Evolutionary conservation across 1,284 basidiomycete species (phyloP).

Genomic region (Ustilago sp.): DNA sequence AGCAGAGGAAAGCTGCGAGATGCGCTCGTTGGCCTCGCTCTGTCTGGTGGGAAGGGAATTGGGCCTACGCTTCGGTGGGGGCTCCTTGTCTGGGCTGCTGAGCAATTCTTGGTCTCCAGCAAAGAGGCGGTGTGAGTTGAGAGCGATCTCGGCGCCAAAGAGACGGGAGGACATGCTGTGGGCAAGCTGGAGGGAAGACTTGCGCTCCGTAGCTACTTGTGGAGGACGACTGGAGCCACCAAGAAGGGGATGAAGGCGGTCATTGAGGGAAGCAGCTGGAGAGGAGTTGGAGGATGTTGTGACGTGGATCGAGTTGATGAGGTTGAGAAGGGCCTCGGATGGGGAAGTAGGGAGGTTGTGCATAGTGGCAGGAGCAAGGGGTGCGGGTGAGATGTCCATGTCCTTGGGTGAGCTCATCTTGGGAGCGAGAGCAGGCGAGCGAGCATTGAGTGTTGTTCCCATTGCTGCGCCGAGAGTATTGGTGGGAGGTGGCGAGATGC

Average conservation of each 20-base stretch:
- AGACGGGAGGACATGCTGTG: slow-evolving; percentile 47
- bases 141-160: slow-evolving; percentile 61
- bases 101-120: slow-evolving; percentile 32
- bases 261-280: slow-evolving; percentile 8
- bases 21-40: slow-evolving; percentile 36
- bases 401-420: slow-evolving; percentile 63
- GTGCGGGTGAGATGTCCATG: slow-evolving; percentile 65
- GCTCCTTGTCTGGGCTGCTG: slow-evolving; percentile 60
- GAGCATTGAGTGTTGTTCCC: slow-evolving; percentile 57
- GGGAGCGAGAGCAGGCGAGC: slow-evolving; percentile 53
- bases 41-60: slow-evolving; percentile 51
- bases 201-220: slow-evolving; percentile 29
- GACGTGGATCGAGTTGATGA: slow-evolving; percentile 36
- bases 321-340: slow-evolving; percentile 30
- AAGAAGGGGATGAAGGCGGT: slow-evolving; percentile 34
- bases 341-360: slow-evolving; percentile 26
- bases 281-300: slow-evolving; percentile 12
- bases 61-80: slow-evolving; percentile 56
- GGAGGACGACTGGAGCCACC: slow-evolving; percentile 28
- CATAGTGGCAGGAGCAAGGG: slow-evolving; percentile 11
- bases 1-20: slow-evolving; percentile 37
- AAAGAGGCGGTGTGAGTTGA: slow-evolving; percentile 46
- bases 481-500: slow-evolving; percentile 21
- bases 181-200: slow-evolving; percentile 30
- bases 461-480: slow-evolving; percentile 52